These are phyloP conservation scores for Pezicula radicicola DNA, from an alignment of 2,329 filamentous ascomycete genomes.

Conservation along the genomic window DNA sequence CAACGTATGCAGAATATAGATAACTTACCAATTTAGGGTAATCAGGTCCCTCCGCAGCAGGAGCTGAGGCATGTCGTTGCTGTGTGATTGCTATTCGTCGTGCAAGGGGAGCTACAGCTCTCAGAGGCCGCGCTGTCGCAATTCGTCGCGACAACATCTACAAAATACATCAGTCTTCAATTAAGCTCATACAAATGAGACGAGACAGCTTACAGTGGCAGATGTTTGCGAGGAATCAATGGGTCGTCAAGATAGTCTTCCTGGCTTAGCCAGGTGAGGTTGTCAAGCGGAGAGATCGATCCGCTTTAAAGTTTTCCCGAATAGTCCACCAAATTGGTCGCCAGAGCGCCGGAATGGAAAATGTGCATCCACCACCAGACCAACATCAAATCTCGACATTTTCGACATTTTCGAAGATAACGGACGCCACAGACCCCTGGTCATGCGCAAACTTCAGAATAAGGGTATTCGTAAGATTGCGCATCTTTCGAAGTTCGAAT, in stretches of 20 bases:
- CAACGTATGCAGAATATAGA: background rate
- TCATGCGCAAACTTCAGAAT: slow-evolving; percentile 51
- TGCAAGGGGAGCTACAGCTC: slow-evolving; percentile 42
- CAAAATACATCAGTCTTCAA: background rate
- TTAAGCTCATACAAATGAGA: background rate
- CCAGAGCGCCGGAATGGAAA: slow-evolving; percentile 8
- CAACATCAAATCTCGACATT: slow-evolving; percentile 30
- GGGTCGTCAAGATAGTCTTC: background rate
- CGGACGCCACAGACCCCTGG: slow-evolving; percentile 44
- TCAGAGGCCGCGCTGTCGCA: slow-evolving; percentile 46
- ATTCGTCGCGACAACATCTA: slow-evolving; percentile 63
- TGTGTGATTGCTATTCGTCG: slow-evolving; percentile 52
- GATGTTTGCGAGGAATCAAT: background rate
- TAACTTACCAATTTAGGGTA: slow-evolving; percentile 27
- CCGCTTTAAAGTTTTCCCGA: background rate
- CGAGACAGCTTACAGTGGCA: slow-evolving; percentile 7
- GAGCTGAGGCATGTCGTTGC: slow-evolving; percentile 37
- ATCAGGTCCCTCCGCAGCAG: slow-evolving; percentile 13
- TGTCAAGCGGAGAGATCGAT: background rate
- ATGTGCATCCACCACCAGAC: slow-evolving; percentile 32
- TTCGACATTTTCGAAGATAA: slow-evolving; percentile 17
- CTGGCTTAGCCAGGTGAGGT: background rate
- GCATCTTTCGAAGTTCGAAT: slow-evolving; percentile 52
- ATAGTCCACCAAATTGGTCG: background rate
- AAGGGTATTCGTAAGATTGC: slow-evolving; percentile 43